Percentiles rank a stretch among this genome's conserved stretches.
Evolutionary conservation across 73 alveolate genomes (phyloP).

Genomic region (Symbiodinium natans): DNA sequence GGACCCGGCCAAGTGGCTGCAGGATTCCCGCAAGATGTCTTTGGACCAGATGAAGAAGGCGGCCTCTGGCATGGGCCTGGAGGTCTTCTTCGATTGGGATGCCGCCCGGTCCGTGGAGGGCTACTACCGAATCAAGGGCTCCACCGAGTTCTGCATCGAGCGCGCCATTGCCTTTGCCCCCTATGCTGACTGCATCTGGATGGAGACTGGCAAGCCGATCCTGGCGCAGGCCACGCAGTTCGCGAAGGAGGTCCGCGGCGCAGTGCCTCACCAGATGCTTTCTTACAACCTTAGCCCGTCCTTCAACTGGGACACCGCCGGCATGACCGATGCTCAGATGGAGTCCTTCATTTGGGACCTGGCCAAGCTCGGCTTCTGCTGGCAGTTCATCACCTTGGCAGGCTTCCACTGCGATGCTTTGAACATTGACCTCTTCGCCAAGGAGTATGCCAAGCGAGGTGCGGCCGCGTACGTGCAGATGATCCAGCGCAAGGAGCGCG

Average conservation of each 20-base stretch:
- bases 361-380: slow-evolving; percentile 95
- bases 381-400: slow-evolving; percentile 97
- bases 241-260: slow-evolving; percentile 96
- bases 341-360: slow-evolving; percentile 94
- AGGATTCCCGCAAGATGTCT: slow-evolving; percentile 73
- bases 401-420: slow-evolving; percentile 96
- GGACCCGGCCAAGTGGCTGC: slow-evolving; percentile 61
- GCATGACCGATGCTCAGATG: slow-evolving; percentile 83
- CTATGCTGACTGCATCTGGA: slow-evolving; percentile 97
- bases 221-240: slow-evolving; percentile 96
- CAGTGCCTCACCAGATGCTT: slow-evolving; percentile 96
- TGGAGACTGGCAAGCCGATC: slow-evolving; percentile 98
- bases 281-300: slow-evolving; percentile 98
- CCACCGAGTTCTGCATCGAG: slow-evolving; percentile 96
- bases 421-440: slow-evolving; percentile 95
- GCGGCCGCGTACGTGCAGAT: slow-evolving; percentile 96
- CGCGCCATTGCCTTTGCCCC: slow-evolving; percentile 96
- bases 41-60: slow-evolving; percentile 41
- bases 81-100: slow-evolving; percentile 97
- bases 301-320: slow-evolving; percentile 97
- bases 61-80: slow-evolving; percentile 38
- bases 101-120: slow-evolving; percentile 97
- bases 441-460: slow-evolving; percentile 95
- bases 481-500: slow-evolving; percentile 96
- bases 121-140: slow-evolving; percentile 96